Conservation (phyloP, 371 early-diverging fungal species). For the Dipsacomyces acuminosporus region DNA sequence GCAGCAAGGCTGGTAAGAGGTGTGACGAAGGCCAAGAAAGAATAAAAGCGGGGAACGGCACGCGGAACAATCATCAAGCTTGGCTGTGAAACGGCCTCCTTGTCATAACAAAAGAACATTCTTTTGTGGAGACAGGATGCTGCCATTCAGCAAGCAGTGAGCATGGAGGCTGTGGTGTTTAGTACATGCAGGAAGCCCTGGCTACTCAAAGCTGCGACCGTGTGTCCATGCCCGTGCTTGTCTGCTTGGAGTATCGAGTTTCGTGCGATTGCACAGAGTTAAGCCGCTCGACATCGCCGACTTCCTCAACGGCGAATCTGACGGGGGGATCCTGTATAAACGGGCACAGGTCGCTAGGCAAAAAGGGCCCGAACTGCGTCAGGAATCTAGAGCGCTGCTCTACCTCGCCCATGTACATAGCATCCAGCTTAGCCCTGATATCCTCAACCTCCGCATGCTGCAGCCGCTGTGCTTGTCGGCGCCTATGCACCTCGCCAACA, state of each 20-base stretch:
- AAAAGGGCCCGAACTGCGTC: conserved; percentile 23
- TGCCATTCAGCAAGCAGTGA: too few relatives aligned
- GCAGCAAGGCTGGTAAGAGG: too few relatives aligned
- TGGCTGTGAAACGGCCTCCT: too few relatives aligned
- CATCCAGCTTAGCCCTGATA: conserved; percentile 32
- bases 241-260: conserved; percentile 19
- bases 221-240: conserved; percentile 4
- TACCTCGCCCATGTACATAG: conserved; percentile 28
- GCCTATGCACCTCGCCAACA: conserved; percentile 37
- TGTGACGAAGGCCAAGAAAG: too few relatives aligned
- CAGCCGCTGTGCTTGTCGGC: conserved; percentile 31
- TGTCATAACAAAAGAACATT: too few relatives aligned
- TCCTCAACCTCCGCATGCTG: conserved; percentile 30
- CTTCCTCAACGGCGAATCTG: conserved; percentile 31
- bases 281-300: conserved; percentile 22
- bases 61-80: too few relatives aligned
- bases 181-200: too few relatives aligned
- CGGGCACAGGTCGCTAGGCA: conserved; percentile 46
- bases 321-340: conserved; percentile 45
- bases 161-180: too few relatives aligned
- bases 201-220: conserved; percentile 5
- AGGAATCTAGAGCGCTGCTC: conserved; percentile 25
- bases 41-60: too few relatives aligned
- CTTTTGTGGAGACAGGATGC: too few relatives aligned
- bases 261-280: conserved; percentile 42